Conservation (phyloP, 345 rosid genomes). For the Hibiscus trionum region DNA sequence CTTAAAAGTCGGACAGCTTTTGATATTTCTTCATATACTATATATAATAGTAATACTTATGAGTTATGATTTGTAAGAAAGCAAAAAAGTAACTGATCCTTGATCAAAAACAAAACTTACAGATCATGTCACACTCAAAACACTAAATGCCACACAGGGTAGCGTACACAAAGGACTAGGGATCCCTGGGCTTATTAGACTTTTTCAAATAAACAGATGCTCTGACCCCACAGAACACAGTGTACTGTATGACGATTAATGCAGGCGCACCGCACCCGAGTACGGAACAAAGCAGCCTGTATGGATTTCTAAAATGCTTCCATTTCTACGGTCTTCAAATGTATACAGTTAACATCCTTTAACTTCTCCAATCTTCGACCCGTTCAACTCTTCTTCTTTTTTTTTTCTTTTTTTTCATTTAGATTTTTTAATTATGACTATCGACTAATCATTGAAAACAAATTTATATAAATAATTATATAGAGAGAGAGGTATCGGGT, state of each 20-base stretch:
- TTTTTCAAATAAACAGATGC: neutral
- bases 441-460: neutral
- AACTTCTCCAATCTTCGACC: neutral
- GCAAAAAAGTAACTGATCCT: neutral
- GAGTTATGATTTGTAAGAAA: neutral
- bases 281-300: neutral
- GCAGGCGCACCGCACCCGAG: neutral
- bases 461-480: neutral
- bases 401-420: neutral
- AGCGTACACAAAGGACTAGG: neutral
- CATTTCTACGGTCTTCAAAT: neutral
- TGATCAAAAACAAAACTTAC: no score
- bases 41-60: neutral
- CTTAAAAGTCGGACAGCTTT: neutral
- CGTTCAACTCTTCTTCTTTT: neutral
- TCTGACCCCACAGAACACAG: neutral
- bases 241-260: neutral
- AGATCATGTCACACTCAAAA: conserved; percentile 5
- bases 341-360: neutral
- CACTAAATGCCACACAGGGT: neutral
- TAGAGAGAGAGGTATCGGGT: neutral
- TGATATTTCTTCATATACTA: neutral
- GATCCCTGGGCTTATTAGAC: conserved; percentile 3
- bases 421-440: neutral
- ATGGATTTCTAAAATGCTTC: conserved; percentile 1